These are phyloP conservation scores for Diaporthe ampelina DNA, from an alignment of 2,329 filamentous ascomycete genomes.

Conservation along the genomic window DNA sequence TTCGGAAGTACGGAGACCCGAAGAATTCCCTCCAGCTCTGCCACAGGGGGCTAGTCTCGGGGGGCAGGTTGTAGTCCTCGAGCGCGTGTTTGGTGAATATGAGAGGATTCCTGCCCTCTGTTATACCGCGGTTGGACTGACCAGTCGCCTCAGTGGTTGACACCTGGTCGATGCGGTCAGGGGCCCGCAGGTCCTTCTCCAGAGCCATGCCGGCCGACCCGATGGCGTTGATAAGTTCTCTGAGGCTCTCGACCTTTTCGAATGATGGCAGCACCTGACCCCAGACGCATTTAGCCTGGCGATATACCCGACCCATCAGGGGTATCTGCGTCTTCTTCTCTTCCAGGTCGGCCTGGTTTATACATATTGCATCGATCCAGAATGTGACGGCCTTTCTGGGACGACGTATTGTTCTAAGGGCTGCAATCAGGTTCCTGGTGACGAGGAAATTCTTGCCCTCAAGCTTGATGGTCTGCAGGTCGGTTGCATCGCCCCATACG, in stretches of 20 bases:
- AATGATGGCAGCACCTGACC: neutral
- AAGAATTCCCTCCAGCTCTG: neutral
- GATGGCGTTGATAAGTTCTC: neutral
- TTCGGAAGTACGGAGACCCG: neutral
- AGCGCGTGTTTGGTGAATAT: neutral
- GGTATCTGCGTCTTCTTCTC: conserved; percentile 1
- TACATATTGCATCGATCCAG: neutral
- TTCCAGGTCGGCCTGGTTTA: conserved; percentile 1
- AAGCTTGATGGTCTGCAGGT: conserved; percentile 4
- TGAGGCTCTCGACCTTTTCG: neutral
- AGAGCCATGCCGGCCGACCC: neutral
- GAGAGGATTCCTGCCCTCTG: neutral
- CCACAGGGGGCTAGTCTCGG: neutral
- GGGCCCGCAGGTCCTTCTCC: neutral
- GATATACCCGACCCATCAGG: neutral
- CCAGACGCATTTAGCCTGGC: neutral
- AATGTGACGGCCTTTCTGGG: neutral
- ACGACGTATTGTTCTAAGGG: neutral
- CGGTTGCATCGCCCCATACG: neutral
- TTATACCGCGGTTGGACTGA: neutral
- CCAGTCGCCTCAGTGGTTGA: neutral
- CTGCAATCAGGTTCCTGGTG: neutral
- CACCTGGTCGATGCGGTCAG: neutral
- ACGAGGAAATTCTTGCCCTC: neutral
- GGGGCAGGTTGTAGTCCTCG: neutral